Conservation (phyloP, 805 yeast genomes). For the Yamadazyma scolyti region DNA sequence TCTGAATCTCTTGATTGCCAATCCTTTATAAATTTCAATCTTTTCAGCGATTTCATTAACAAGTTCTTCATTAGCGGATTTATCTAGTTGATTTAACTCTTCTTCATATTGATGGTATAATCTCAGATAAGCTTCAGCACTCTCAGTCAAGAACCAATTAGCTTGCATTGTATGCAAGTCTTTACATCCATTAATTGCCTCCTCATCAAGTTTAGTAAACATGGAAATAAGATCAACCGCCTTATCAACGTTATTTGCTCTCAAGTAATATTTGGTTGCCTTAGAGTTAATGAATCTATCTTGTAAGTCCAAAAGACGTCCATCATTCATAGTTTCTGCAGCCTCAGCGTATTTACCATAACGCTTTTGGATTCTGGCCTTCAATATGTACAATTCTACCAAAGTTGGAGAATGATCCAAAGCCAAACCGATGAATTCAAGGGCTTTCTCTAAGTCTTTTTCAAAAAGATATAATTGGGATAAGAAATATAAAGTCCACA, state of each 20-base stretch:
- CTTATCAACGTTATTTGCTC: slow-evolving; percentile 70
- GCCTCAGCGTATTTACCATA: slow-evolving; percentile 62
- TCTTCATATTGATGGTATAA: slow-evolving; percentile 34
- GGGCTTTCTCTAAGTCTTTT: slow-evolving; percentile 53
- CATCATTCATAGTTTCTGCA: slow-evolving; percentile 60
- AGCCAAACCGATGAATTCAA: slow-evolving; percentile 56
- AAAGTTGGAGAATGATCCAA: slow-evolving; percentile 74
- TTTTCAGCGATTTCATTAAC: slow-evolving; percentile 36
- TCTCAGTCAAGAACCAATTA: slow-evolving; percentile 82
- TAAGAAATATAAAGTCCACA: slow-evolving; percentile 76
- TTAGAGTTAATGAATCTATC: slow-evolving; percentile 91
- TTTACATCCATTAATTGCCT: slow-evolving; percentile 75
- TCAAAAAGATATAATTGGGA: slow-evolving; percentile 70
- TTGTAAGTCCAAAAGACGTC: slow-evolving; percentile 74
- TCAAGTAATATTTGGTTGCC: slow-evolving; percentile 74
- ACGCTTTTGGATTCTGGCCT: slow-evolving; percentile 78
- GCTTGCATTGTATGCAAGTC: slow-evolving; percentile 89
- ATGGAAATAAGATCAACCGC: slow-evolving; percentile 72
- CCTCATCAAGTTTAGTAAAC: slow-evolving; percentile 78
- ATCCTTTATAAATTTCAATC: slow-evolving; percentile 50
- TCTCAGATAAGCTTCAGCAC: slow-evolving; percentile 78
- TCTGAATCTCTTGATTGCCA: slow-evolving; percentile 74
- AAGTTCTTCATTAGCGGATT: slow-evolving; percentile 7
- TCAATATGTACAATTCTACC: slow-evolving; percentile 75
- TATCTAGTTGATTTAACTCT: slow-evolving; percentile 24